Base-by-base conservation (phyloP, 768 basidiomycete species). In the Infundibulicybe gibba region DNA sequence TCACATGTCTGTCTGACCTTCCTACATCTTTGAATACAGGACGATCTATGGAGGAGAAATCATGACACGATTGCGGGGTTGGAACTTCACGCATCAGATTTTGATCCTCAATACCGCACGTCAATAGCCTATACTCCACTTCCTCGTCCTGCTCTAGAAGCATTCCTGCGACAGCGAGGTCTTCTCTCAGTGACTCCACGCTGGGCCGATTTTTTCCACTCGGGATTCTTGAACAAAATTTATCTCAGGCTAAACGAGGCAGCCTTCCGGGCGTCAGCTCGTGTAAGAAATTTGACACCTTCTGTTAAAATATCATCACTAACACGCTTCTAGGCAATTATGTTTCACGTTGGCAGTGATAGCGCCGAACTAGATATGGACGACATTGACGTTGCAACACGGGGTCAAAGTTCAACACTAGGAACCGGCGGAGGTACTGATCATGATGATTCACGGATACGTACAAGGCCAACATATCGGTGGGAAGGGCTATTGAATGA, bases 21-120 rank as follows among this genome's bases (percentile, higher is more conserved):
- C 38, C 16, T 1, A 38, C 6, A 21, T 11, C 6, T 39, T 45
- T 51, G 25, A 53, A 34, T 16, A 15, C 48, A 86, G 86, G 87
- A 90, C 56, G 87, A 88, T 58, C 58, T 87, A 6, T 90, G 85
- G 85, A 69, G 85, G 50, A 69, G 85, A 45, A 89, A 90, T 57
- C 61, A 78, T 54, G 72, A 76, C 38, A 79, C 82, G 0, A 78
- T 87, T 40, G 53, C 65, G 14, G 70, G 66, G 13, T 61, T 90
- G 12, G 46, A 60, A 40, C 69, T 64, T 5, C 69, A 83, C 54
- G 75, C 72, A 2, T 30, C 69, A 0, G 81, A 85, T 56, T 91
- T 90, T 58, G 78, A 84, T 57, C 87, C 89, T 0, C 75, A 83
- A 50, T 90, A 83, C 55, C 73, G 77, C 9, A 74, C 77, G 0